Conservation (phyloP, 495 filamentous ascomycete genomes). For the Neurospora intermedia region DNA sequence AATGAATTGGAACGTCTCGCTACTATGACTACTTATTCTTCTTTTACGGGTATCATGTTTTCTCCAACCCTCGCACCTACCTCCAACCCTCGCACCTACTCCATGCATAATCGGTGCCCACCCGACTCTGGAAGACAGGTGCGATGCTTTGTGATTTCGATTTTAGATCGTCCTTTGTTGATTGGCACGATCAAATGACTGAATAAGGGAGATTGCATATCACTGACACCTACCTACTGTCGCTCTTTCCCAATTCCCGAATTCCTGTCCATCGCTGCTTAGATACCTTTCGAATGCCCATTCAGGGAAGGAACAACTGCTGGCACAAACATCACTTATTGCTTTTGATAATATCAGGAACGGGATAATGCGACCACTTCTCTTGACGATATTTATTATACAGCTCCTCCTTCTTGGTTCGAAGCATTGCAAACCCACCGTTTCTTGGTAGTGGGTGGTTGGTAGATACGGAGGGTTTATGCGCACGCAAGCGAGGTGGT, state of each 20-base stretch:
- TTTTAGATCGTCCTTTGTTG: too few relatives aligned
- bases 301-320: neutral
- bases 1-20: neutral
- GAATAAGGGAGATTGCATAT: too few relatives aligned
- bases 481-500: neutral
- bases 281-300: neutral
- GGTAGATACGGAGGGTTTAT: neutral
- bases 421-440: neutral
- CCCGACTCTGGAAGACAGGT: too few relatives aligned
- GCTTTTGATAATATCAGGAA: neutral
- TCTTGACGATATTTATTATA: neutral
- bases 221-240: too few relatives aligned
- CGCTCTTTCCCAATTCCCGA: neutral
- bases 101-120: too few relatives aligned
- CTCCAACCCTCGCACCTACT: too few relatives aligned
- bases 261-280: neutral
- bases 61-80: too few relatives aligned
- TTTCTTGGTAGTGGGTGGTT: neutral
- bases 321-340: neutral
- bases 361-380: neutral
- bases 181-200: too few relatives aligned
- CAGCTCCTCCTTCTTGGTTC: neutral
- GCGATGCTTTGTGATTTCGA: too few relatives aligned
- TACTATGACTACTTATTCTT: too few relatives aligned
- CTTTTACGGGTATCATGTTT: too few relatives aligned